Evolutionary conservation across 108 stramenopile species (phyloP), one percentile per base, ranked within the genome.

Genomic region (Fistulifera solaris): DNA sequence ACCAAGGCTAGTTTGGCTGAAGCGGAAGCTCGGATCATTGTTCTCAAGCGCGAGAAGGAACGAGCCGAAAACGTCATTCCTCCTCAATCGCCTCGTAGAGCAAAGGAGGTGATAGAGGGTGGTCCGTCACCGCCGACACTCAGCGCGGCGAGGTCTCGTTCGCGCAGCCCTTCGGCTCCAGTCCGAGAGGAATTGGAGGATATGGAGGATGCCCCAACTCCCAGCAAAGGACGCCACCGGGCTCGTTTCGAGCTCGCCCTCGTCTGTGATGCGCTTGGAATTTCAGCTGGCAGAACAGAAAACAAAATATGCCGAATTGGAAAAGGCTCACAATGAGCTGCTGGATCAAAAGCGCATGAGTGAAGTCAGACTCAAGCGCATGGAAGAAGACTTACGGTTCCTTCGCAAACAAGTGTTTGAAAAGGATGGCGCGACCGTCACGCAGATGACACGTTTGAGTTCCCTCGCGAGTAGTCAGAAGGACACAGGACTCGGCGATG

Each of bases 261-360:
- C 78, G 17, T 70, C 66, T 16, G 52, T 71, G 23, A 68, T 74
- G 52, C 72, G 86, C 3, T 66, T 82, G 65, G 76, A 75, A 52
- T 54, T 66, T 12, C 71, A 68, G 22, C 62, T 83, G 8, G 63
- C 59, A 0, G 63, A 70, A 23, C 68, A 76, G 50, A 42, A 58
- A 42, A 79, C 74, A 40, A 83, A 74, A 47, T 57, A 63, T 16
- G 61, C 65, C 22, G 63, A 72, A 24, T 63, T 92, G 14, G 63
- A 71, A 51, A 51, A 62, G 22, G 75, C 77, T 24, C 62, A 66
- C 56, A 70, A 77, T 39, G 74, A 74, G 42, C 57, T 87, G 24
- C 71, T 83, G 56, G 77, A 87, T 42, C 86, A 92, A 51, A 80
- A 83, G 55, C 63, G 86, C 39, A 92, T 92, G 85, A 66, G 70